Base-by-base conservation (phyloP, 352 stramenopile species). In the Phytopythium boreale region DNA sequence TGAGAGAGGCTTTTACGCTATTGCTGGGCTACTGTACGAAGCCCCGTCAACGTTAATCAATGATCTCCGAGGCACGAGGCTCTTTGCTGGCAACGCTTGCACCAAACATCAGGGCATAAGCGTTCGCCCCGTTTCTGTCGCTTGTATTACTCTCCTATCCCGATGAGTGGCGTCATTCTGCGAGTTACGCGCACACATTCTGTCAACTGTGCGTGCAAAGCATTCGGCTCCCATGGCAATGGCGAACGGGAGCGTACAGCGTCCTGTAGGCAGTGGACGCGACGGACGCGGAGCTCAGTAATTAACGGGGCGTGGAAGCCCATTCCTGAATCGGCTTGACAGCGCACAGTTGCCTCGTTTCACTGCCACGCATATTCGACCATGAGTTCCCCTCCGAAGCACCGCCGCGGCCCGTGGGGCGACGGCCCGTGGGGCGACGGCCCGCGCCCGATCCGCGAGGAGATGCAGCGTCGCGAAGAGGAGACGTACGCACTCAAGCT, bases 401-500 rank as follows among this genome's bases (percentile, higher is more conserved):
- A 29, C 3, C 10, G 5, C 31, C 51, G 51, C n/a, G n/a, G n/a
- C n/a, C n/a, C n/a, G n/a, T n/a, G n/a, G n/a, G n/a, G n/a, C n/a
- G n/a, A n/a, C 14, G 51, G 37, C 4, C 65, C 61, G 12, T 71
- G 65, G 65, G 65, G 65, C 31, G 57, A 61, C 19, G 65, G 65
- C 20, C 46, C 46, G 36, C 61, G 29, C 11, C 65, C 65, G 14
- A 64, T 36, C 6, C 50, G 31, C 34, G 65, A 71, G 41, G 55
- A 68, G 61, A 64, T 64, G 51, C 31, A 27, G 24, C 39, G 17
- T 11, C 56, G 41, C 1, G 41, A 63, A 27, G 58, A 63, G 9
- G 58, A 63, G 37, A 63, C 31, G 58, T 63, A 29, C 43, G 58
- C 24, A 14, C 39, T 7, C 39, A 19, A 41, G 34, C 19, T 24